phyloP scores from a whole-genome alignment of 306 rosid species.

The Crotalaria pallida region DNA sequence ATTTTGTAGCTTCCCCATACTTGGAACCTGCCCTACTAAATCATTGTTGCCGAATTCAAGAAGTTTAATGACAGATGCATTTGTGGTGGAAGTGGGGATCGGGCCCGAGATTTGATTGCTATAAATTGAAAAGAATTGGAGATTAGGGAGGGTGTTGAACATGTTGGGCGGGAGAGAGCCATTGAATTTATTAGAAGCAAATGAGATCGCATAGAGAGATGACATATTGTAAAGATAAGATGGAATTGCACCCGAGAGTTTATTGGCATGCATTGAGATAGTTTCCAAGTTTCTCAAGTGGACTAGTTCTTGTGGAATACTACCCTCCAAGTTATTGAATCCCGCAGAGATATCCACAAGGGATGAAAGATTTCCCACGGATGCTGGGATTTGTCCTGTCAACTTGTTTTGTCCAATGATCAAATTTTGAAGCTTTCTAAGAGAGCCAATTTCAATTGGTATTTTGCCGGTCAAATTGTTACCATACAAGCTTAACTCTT shows the following conservation, averaged over 20 bases:
- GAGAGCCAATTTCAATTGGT: conserved; percentile 9
- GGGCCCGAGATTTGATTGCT: conserved; percentile 23
- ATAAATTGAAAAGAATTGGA: background rate
- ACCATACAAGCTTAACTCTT: fast-evolving
- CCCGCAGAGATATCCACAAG: background rate
- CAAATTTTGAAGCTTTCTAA: conserved; percentile 1
- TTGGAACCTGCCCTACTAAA: conserved; percentile 27
- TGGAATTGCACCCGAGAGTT: conserved; percentile 28
- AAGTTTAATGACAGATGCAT: conserved; percentile 10
- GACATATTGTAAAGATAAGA: conserved; percentile 35
- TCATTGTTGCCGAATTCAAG: background rate
- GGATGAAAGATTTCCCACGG: conserved; percentile 36
- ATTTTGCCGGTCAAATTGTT: conserved; percentile 22
- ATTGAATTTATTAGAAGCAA: background rate
- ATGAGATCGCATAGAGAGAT: background rate
- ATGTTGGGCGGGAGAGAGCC: conserved; percentile 32
- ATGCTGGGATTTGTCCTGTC: conserved; percentile 26
- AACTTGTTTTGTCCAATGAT: background rate
- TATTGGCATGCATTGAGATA: background rate
- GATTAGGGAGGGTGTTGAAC: conserved; percentile 32
- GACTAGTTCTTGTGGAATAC: conserved; percentile 30
- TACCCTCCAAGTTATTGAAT: conserved; percentile 8
- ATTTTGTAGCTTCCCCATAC: conserved; percentile 7
- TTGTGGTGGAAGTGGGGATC: conserved; percentile 29
- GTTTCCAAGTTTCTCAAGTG: background rate